A percentile compares a stretch with the other conserved stretches of the same genome.
phyloP scores from a whole-genome alignment of 768 basidiomycete species.

The Mycena latifolia region DNA sequence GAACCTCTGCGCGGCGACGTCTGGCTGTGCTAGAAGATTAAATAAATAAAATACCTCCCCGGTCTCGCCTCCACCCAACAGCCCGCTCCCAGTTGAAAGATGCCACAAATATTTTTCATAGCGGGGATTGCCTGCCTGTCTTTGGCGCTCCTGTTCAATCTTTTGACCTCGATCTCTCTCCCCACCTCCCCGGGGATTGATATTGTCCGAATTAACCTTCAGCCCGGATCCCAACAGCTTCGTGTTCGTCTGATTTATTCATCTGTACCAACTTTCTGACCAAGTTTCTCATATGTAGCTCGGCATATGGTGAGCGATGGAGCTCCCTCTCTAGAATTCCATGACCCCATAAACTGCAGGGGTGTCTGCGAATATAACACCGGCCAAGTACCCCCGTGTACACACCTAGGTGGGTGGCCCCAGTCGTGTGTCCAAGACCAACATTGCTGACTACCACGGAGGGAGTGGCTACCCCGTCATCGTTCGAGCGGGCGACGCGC shows the following conservation, averaged over 20 bases:
- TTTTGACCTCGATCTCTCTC: slow-evolving; percentile 27
- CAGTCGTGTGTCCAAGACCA: neutral
- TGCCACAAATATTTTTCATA: slow-evolving; percentile 19
- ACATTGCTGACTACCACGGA: neutral
- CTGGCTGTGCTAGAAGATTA: no score
- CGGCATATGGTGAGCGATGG: slow-evolving; percentile 14
- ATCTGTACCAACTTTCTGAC: no score
- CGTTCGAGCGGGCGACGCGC: neutral
- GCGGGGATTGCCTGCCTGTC: slow-evolving; percentile 24
- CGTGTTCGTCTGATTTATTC: neutral
- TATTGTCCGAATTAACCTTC: slow-evolving; percentile 7
- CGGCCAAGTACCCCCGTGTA: neutral
- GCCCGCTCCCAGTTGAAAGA: no score
- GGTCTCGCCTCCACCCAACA: no score
- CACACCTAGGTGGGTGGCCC: neutral
- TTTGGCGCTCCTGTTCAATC: slow-evolving; percentile 22
- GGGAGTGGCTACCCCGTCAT: neutral
- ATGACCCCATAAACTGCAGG: neutral
- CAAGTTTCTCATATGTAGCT: neutral
- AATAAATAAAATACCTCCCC: no score
- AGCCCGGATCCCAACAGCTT: neutral
- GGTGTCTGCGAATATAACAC: neutral
- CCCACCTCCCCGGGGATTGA: slow-evolving; percentile 22
- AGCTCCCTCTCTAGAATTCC: neutral
- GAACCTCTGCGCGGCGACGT: no score